A percentile compares a stretch with the other conserved stretches of the same genome.
Conservation (phyloP, 768 basidiomycete species). For the Termitomyces sp. region DNA sequence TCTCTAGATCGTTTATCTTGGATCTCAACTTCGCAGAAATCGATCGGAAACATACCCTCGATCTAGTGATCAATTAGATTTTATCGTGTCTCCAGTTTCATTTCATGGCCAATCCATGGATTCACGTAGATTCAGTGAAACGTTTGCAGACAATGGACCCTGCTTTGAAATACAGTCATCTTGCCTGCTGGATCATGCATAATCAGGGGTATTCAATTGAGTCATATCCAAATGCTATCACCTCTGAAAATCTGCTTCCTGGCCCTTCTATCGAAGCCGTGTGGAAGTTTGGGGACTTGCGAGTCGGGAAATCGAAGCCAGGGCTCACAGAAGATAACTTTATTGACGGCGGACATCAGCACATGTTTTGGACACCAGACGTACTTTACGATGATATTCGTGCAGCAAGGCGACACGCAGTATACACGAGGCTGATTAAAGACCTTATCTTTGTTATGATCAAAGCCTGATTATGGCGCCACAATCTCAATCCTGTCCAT, state of each 20-base stretch:
- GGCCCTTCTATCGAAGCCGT: not conserved
- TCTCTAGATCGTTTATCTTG: slow-evolving; percentile 1
- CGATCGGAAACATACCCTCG: not conserved
- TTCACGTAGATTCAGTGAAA: not conserved
- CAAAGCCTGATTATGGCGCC: slow-evolving; percentile 5
- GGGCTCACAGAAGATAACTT: not conserved
- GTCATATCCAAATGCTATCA: not conserved
- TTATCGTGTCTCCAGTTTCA: not conserved
- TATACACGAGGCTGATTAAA: slow-evolving; percentile 9
- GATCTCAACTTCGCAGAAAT: slow-evolving; percentile 8
- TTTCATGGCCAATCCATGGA: not conserved
- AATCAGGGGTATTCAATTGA: not conserved
- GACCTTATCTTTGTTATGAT: slow-evolving; percentile 6
- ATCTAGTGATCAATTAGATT: slow-evolving; percentile 3
- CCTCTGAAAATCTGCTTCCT: not conserved
- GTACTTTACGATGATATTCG: not conserved
- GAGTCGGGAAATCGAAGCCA: slow-evolving; percentile 6
- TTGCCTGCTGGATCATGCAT: not conserved
- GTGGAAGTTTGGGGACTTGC: slow-evolving; percentile 1
- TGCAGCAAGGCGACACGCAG: slow-evolving; percentile 2
- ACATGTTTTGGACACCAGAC: slow-evolving; percentile 4
- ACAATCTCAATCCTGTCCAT: slow-evolving; percentile 2
- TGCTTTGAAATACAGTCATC: not conserved
- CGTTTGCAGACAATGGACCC: not conserved
- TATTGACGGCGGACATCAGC: slow-evolving; percentile 1